Conservation (phyloP, 257 asterid genomes). For the Nicotiana attenuata region DNA sequence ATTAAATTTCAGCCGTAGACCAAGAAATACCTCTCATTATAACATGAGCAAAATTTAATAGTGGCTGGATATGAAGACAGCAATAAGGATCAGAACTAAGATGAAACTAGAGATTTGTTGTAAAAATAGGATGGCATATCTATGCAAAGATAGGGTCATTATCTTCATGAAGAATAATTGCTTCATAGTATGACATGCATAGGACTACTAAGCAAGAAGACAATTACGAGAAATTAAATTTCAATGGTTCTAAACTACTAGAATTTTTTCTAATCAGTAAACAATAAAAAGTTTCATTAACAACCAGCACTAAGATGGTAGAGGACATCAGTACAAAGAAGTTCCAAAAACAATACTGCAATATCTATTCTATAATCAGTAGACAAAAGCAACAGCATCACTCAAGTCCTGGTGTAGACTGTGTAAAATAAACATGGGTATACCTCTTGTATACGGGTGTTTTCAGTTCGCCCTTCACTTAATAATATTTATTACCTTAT, state of each 20-base stretch:
- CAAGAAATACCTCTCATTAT: not conserved
- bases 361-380: not conserved
- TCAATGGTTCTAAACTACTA: not conserved
- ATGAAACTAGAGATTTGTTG: not conserved
- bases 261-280: not conserved
- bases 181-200: not conserved
- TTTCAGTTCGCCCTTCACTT: too few relatives aligned
- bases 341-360: not conserved
- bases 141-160: not conserved
- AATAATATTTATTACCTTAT: too few relatives aligned
- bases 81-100: not conserved
- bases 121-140: not conserved
- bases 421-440: not conserved
- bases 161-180: not conserved
- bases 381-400: not conserved
- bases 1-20: not conserved
- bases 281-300: not conserved
- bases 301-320: not conserved
- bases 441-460: too few relatives aligned
- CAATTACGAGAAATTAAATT: not conserved
- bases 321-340: not conserved
- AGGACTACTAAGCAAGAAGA: not conserved
- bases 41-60: not conserved
- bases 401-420: not conserved
- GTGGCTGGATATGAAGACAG: not conserved